Evolutionary conservation across 1,139 yeast genomes (phyloP).

Genomic region (Kurtzmaniella natalensis): DNA sequence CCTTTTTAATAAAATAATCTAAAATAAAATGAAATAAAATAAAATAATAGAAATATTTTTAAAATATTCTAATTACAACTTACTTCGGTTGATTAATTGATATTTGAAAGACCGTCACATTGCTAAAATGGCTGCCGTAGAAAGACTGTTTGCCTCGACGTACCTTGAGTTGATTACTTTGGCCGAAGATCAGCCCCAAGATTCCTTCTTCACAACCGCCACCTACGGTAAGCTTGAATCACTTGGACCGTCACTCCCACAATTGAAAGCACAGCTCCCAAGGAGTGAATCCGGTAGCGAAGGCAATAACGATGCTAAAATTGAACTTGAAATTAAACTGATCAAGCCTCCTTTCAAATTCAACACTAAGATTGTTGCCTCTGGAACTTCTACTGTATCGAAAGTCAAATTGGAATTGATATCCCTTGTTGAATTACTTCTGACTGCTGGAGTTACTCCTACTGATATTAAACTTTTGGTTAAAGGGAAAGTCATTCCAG

Average conservation of each 20-base stretch:
- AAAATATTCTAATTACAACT: too few relatives aligned
- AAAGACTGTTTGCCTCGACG: conserved; percentile 28
- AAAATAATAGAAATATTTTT: too few relatives aligned
- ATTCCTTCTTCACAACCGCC: conserved; percentile 26
- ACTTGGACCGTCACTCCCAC: conserved; percentile 42
- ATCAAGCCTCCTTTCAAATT: conserved; percentile 45
- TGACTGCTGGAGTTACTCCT: conserved; percentile 21
- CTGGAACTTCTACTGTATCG: conserved; percentile 27
- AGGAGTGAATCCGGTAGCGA: conserved; percentile 5
- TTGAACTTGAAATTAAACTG: conserved; percentile 30
- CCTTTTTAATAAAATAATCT: too few relatives aligned
- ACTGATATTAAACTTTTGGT: conserved; percentile 34
- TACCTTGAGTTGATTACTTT: conserved; percentile 32
- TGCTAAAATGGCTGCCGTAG: conserved; percentile 5
- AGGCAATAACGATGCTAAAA: conserved; percentile 5
- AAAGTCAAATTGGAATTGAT: conserved; percentile 31
- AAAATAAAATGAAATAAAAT: neutral
- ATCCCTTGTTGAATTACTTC: conserved; percentile 20
- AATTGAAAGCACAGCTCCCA: conserved; percentile 27
- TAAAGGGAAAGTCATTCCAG: conserved; percentile 44
- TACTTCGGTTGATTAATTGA: too few relatives aligned
- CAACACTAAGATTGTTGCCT: conserved; percentile 21
- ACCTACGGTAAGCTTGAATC: conserved; percentile 30
- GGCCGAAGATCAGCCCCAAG: conserved; percentile 20
- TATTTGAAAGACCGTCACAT: too few relatives aligned